Base-by-base conservation (phyloP, 169 alveolate genomes). In the Plasmodium vinckei region DNA sequence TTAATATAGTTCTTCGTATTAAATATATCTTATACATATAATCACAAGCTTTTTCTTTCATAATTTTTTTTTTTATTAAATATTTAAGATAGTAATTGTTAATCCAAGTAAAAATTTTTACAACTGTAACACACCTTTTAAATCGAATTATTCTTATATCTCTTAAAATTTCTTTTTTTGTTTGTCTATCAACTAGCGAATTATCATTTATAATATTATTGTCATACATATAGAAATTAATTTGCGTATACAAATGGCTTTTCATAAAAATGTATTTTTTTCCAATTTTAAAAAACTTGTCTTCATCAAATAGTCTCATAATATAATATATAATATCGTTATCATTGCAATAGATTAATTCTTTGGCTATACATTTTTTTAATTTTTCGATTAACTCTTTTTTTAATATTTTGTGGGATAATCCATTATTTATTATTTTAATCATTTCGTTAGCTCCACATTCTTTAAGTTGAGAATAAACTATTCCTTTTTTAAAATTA, bases 371-470 rank as follows among this genome's bases (percentile, higher is more conserved):
- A 23, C 13, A 23, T 1, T 21, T 65, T 9, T 5, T 19, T 5
- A 53, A 44, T 5, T 59, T 79, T 13, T 51, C 10, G 39, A 79
- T 47, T 13, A 79, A 17, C n/a, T 79, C 82, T 23, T 25, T 61
- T 54, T 79, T 79, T n/a, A 39, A 15, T 7, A 79, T 71, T 70
- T 79, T 79, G 27, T 79, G 89, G 0, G 89, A 79, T 17, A 79
- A 67, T 1, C 89, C 89, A 19, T 61, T 79, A 79, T 79, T 79
- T 15, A 79, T 27, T 17, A 79, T 67, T 23, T 79, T 79, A 5
- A 79, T 60, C 60, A 79, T 67, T 15, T 79, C 89, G 60, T 67
- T 79, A 13, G 82, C 77, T 9, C 89, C 89, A 67, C 89, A 67
- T n/a, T 79, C 84, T 10, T 79, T 79, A 27, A 79, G 47, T 60